Percentiles rank a stretch among this genome's conserved stretches.
These are phyloP conservation scores for Heliamphora exappendiculata DNA, from an alignment of 148 eudicot species.

Conservation along the genomic window DNA sequence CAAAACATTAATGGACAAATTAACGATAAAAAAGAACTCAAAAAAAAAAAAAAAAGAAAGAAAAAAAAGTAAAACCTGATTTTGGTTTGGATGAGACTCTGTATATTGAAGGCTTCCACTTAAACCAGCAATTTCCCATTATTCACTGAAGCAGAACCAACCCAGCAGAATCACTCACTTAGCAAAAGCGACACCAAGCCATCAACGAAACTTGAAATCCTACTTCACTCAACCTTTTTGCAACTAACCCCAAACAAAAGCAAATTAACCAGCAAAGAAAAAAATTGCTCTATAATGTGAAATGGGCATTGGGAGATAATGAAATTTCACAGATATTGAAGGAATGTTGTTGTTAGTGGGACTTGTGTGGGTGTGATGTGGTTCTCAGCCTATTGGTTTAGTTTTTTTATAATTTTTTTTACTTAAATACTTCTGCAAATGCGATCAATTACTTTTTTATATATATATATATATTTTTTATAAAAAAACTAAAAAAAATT, in stretches of 20 bases:
- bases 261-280: background rate
- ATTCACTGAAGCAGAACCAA: conserved; percentile 1
- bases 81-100: conserved; percentile 50
- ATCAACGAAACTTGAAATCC: background rate
- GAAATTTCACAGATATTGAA: background rate
- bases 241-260: background rate
- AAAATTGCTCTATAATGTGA: background rate
- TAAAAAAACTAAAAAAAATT: too few species aligned
- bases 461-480: too few species aligned
- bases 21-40: background rate
- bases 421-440: too few species aligned
- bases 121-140: conserved; percentile 75
- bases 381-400: background rate
- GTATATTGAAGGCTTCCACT: conserved; percentile 35
- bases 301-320: background rate
- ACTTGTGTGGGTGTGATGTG: conserved; percentile 5
- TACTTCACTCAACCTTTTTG: background rate
- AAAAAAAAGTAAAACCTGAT: conserved; percentile 45
- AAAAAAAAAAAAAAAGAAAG: background rate
- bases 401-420: too few species aligned
- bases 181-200: conserved; percentile 2
- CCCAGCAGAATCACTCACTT: background rate
- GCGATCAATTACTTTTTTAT: too few species aligned
- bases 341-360: conserved; percentile 8
- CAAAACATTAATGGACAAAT: too few species aligned